phyloP scores from a whole-genome alignment of 225 moss, liverwort and hornwort genomes.

The Bryum argenteum region DNA sequence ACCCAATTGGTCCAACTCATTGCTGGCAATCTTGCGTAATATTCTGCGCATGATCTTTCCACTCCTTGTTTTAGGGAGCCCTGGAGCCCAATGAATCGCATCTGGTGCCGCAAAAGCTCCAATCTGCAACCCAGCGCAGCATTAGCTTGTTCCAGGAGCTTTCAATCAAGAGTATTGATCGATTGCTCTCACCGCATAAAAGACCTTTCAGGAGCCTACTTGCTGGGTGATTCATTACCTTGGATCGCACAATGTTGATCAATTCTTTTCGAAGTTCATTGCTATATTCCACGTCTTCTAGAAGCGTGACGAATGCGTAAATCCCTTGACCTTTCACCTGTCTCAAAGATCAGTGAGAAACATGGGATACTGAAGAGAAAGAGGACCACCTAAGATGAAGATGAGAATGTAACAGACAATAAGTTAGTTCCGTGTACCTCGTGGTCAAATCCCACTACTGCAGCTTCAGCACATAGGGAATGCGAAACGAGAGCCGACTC shows the following conservation, averaged over 20 bases:
- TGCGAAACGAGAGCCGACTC: constrained; percentile 95
- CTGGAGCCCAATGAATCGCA: constrained; percentile 93
- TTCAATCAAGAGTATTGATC: neutral
- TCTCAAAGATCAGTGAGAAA: constrained; percentile 7
- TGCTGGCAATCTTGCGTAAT: constrained; percentile 89
- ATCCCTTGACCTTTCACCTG: constrained; percentile 97
- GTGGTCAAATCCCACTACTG: constrained; percentile 93
- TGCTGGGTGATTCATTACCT: constrained; percentile 36
- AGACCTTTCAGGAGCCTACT: too few species aligned
- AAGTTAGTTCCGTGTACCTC: constrained; percentile 52
- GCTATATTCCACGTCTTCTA: constrained; percentile 79
- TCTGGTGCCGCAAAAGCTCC: constrained; percentile 96
- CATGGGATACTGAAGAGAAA: neutral
- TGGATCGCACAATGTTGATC: constrained; percentile 65
- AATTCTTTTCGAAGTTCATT: constrained; percentile 66
- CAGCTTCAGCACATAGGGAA: constrained; percentile 79
- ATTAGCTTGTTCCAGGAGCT: neutral
- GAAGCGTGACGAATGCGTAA: constrained; percentile 88
- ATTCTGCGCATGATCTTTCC: constrained; percentile 98
- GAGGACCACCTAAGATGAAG: neutral
- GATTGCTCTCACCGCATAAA: too few species aligned
- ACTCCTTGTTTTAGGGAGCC: constrained; percentile 94
- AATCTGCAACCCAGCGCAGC: constrained; percentile 45
- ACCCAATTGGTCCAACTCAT: constrained; percentile 84
- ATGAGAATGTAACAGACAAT: neutral